Evolutionary conservation across 306 rosid species (phyloP).

Genomic region (Hylodesmum podocarpum): DNA sequence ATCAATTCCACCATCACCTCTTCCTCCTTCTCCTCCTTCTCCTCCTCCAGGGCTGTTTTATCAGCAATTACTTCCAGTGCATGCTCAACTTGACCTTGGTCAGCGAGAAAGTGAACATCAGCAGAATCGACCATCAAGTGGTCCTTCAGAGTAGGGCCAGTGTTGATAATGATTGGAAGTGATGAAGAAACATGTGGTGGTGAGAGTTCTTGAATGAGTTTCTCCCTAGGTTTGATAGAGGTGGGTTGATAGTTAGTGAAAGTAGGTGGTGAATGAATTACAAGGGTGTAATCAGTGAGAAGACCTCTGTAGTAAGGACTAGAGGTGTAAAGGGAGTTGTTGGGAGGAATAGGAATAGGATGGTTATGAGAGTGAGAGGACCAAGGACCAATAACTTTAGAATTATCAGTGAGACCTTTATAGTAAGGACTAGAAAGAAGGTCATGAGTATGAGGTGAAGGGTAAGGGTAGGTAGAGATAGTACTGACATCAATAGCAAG

Average conservation of each 20-base stretch:
- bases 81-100: too few species aligned
- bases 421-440: constrained; percentile 35
- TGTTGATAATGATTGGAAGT: too few species aligned
- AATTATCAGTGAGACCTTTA: constrained; percentile 41
- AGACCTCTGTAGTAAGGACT: constrained; percentile 48
- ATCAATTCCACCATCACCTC: too few species aligned
- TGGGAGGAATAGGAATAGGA: background rate
- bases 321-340: background rate
- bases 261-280: background rate
- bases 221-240: background rate
- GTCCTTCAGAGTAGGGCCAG: background rate
- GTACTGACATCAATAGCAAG: background rate
- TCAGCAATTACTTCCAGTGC: background rate
- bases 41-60: background rate
- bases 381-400: constrained; percentile 22
- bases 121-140: background rate
- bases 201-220: background rate
- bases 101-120: background rate
- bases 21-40: too few species aligned
- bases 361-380: background rate
- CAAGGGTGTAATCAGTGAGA: constrained; percentile 34
- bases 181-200: background rate
- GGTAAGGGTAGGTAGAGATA: background rate
- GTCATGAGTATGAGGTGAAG: background rate
- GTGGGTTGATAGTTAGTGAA: background rate